These are phyloP conservation scores for Coleophoma eucalyptorum DNA, from an alignment of 2,329 filamentous ascomycete genomes.

Conservation along the genomic window DNA sequence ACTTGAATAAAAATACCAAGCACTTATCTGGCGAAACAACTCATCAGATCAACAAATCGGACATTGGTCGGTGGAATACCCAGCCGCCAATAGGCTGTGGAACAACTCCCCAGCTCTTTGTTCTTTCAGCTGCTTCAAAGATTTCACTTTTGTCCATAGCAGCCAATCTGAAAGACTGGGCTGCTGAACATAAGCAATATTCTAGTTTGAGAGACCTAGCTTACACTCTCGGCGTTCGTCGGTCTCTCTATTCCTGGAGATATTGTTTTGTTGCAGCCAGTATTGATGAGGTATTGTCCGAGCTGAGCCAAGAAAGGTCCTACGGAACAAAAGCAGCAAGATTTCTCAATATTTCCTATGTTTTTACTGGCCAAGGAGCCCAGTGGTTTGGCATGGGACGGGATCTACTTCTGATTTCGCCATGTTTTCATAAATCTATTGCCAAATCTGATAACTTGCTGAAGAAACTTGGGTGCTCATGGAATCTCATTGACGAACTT, in stretches of 20 bases:
- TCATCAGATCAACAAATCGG: background rate
- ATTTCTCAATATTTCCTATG: constrained; percentile 3
- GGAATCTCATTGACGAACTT: constrained; percentile 3
- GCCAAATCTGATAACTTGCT: background rate
- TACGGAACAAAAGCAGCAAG: background rate
- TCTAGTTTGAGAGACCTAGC: background rate
- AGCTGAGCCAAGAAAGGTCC: background rate
- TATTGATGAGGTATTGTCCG: background rate
- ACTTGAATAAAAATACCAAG: too few species aligned
- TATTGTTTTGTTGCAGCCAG: background rate
- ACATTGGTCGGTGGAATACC: too few species aligned
- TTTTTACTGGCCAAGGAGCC: constrained; percentile 22
- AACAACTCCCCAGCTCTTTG: background rate
- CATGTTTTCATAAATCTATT: background rate
- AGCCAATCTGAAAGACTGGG: background rate
- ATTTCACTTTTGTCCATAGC: background rate
- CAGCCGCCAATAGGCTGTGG: background rate
- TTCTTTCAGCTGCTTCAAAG: background rate
- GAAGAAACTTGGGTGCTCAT: background rate
- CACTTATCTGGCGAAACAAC: too few species aligned
- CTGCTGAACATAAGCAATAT: background rate
- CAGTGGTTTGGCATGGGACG: constrained; percentile 16
- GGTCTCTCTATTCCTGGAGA: background rate
- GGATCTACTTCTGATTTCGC: constrained; percentile 7
- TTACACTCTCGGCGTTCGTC: background rate